Conservation (phyloP, 192 early-diverging fungal genomes). For the Gamsiella multidivaricata region DNA sequence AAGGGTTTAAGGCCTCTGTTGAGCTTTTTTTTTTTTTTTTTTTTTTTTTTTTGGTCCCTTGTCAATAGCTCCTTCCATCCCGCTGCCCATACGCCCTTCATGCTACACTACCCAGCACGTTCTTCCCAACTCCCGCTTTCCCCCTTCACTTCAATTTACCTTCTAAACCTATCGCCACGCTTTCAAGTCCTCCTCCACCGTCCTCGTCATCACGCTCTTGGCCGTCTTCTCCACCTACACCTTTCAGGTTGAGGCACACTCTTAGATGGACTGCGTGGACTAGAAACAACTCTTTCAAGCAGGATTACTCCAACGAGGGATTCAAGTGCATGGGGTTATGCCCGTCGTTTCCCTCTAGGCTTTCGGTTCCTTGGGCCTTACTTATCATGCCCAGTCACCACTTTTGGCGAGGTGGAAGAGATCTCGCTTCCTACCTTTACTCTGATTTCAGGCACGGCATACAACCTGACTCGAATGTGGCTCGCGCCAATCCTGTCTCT, state of each 20-base stretch:
- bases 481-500: conserved; percentile 17
- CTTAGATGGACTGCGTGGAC: conserved; percentile 46
- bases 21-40: conserved; percentile 12
- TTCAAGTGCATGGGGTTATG: conserved; percentile 27
- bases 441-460: conserved; percentile 8
- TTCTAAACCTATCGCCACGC: conserved; percentile 6
- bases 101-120: conserved; percentile 38
- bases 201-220: conserved; percentile 30
- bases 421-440: conserved; percentile 18
- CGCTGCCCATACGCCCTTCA: background rate
- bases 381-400: conserved; percentile 17
- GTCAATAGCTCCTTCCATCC: conserved; percentile 14
- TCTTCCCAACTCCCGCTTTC: background rate
- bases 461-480: conserved; percentile 26
- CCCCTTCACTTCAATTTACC: background rate
- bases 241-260: conserved; percentile 44
- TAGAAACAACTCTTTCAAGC: conserved; percentile 16
- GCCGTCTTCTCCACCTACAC: conserved; percentile 28
- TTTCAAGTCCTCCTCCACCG: conserved; percentile 41
- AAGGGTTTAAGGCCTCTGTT: background rate
- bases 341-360: conserved; percentile 38
- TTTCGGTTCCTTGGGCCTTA: conserved; percentile 24
- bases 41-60: too few relatives aligned
- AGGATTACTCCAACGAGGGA: conserved; percentile 17
- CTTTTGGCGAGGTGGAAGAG: conserved; percentile 18